phyloP scores from a whole-genome alignment of 208 protist genomes.

The Acanthamoeba rhysodes region DNA sequence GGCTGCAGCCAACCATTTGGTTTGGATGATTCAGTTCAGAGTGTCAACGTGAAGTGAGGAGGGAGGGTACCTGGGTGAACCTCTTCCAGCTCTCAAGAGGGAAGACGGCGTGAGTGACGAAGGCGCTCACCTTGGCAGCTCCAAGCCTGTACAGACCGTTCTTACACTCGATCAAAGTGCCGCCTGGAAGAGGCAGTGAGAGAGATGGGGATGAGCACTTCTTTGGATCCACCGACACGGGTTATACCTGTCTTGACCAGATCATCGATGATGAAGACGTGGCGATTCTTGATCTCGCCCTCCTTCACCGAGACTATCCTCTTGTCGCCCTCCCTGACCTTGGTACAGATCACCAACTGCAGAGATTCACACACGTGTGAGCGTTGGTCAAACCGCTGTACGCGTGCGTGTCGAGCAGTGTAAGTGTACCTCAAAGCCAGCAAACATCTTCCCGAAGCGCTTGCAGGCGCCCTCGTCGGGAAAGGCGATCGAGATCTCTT shows the following conservation, averaged over 20 bases:
- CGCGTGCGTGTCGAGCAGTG: neutral
- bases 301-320: conserved; percentile 85
- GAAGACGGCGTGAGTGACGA: conserved; percentile 86
- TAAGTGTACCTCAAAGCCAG: conserved; percentile 2
- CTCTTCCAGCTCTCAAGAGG: conserved; percentile 81
- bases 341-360: conserved; percentile 83
- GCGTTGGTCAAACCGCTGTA: neutral
- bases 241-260: conserved; percentile 84
- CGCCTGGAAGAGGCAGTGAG: conserved; percentile 36
- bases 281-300: conserved; percentile 78
- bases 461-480: conserved; percentile 88
- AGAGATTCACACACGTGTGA: neutral
- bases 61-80: conserved; percentile 74
- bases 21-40: neutral
- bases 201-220: neutral
- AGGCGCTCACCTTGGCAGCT: conserved; percentile 81
- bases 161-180: conserved; percentile 85
- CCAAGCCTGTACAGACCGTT: conserved; percentile 74
- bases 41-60: neutral
- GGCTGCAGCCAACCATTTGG: neutral
- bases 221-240: neutral
- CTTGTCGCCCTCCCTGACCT: conserved; percentile 85
- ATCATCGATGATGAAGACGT: conserved; percentile 88
- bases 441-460: conserved; percentile 79
- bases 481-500: conserved; percentile 83